Conservation (phyloP, 805 yeast species). For the Pichia cabralensis region DNA sequence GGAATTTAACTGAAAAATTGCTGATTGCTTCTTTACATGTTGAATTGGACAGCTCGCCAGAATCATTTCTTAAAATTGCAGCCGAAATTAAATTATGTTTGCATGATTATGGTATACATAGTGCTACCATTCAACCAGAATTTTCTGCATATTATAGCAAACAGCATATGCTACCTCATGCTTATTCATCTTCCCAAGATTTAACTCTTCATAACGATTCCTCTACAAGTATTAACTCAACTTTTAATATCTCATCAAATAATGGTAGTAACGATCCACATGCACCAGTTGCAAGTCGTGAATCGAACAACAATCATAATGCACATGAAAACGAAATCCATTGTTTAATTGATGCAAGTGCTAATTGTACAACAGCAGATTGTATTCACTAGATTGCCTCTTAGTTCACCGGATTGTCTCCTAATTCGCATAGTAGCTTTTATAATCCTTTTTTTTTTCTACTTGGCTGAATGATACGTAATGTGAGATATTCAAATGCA, state of each 20-base stretch:
- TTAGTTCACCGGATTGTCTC: no score
- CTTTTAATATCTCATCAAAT: not conserved
- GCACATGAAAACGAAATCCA: no score
- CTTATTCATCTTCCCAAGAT: slow-evolving; percentile 16
- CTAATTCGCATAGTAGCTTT: no score
- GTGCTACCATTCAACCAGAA: slow-evolving; percentile 96
- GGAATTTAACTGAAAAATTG: slow-evolving; percentile 87
- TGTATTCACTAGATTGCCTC: no score
- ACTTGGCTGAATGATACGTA: no score
- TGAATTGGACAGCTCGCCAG: slow-evolving; percentile 56
- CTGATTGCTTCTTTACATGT: slow-evolving; percentile 86
- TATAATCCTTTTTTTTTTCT: no score
- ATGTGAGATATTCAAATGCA: no score
- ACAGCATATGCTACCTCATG: slow-evolving; percentile 21
- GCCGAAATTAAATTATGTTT: slow-evolving; percentile 66
- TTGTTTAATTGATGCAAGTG: slow-evolving; percentile 44
- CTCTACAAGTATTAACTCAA: not conserved
- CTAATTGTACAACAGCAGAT: slow-evolving; percentile 38
- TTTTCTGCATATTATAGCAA: slow-evolving; percentile 35
- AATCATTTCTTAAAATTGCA: slow-evolving; percentile 60
- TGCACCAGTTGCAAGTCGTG: no score
- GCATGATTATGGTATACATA: slow-evolving; percentile 78
- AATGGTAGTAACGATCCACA: slow-evolving; percentile 16
- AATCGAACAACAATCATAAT: no score
- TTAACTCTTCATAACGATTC: not conserved